phyloP scores from a whole-genome alignment of 805 yeast genomes.

The Candida railenensis region DNA sequence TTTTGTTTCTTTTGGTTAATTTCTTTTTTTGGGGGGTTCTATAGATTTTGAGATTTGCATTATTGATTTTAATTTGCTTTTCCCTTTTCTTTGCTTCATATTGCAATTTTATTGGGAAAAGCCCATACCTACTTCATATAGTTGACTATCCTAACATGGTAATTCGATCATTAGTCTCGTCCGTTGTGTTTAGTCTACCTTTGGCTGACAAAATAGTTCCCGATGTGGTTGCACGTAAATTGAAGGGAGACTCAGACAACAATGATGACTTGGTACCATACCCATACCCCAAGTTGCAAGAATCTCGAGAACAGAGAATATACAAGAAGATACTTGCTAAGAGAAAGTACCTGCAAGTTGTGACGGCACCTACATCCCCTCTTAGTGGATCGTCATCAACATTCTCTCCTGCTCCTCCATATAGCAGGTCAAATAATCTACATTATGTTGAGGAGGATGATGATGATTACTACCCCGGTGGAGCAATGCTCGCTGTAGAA shows the following conservation, averaged over 20 bases:
- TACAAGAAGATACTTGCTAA: background rate
- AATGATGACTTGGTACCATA: background rate
- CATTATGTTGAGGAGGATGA: background rate
- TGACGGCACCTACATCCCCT: background rate
- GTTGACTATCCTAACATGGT: background rate
- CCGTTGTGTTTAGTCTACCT: background rate
- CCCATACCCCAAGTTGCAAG: background rate
- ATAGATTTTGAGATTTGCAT: too few species aligned
- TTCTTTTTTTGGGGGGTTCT: too few species aligned
- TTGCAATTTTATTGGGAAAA: background rate
- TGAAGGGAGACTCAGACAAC: background rate
- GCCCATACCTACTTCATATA: too few species aligned
- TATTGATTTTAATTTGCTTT: too few species aligned
- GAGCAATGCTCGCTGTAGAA: background rate
- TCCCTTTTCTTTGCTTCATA: background rate
- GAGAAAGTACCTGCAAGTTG: background rate
- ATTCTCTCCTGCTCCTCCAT: too few species aligned
- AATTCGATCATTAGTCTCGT: constrained; percentile 1
- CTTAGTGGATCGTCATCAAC: too few species aligned
- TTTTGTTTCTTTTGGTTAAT: too few species aligned
- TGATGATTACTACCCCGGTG: background rate
- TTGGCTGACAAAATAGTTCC: constrained; percentile 1
- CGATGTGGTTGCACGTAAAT: background rate
- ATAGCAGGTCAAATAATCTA: background rate
- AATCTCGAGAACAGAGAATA: background rate